Conservation (phyloP, 352 stramenopile genomes). For the Globisporangium canariense region DNA sequence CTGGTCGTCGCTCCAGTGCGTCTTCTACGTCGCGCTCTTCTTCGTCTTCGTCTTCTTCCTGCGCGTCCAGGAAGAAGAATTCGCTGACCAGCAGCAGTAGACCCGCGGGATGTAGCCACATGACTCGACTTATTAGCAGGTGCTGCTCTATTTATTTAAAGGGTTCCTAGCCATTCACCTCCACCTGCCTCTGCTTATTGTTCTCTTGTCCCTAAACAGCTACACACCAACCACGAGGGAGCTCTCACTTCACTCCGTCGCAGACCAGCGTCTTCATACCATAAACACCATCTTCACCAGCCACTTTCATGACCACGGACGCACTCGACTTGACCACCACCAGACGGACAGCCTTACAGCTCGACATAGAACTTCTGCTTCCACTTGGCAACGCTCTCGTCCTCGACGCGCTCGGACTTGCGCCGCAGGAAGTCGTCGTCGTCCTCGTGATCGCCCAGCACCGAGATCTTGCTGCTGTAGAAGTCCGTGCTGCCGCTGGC, state of each 20-base stretch:
- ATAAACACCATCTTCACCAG: background rate
- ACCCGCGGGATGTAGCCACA: background rate
- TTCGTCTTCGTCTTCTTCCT: slow-evolving; percentile 61
- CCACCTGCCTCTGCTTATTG: background rate
- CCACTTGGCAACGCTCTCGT: slow-evolving; percentile 21
- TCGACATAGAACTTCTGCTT: slow-evolving; percentile 26
- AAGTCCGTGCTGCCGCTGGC: slow-evolving; percentile 17
- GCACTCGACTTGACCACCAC: background rate
- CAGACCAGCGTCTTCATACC: slow-evolving; percentile 9
- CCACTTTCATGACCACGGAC: background rate
- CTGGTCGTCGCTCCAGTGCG: slow-evolving; percentile 48
- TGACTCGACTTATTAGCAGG: background rate
- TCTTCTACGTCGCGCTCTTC: slow-evolving; percentile 64
- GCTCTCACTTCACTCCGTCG: slow-evolving; percentile 3
- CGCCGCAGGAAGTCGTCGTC: slow-evolving; percentile 10
- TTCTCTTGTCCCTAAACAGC: background rate
- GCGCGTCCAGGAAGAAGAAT: slow-evolving; percentile 57
- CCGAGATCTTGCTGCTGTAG: slow-evolving; percentile 11
- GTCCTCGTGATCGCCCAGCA: slow-evolving; percentile 7
- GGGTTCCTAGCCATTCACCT: background rate
- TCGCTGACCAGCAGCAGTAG: slow-evolving; percentile 23
- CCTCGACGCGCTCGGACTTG: slow-evolving; percentile 5
- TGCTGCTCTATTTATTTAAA: slow-evolving; percentile 4
- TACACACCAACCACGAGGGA: slow-evolving; percentile 2
- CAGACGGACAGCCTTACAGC: slow-evolving; percentile 11